Evolutionary conservation across 768 basidiomycete species (phyloP), one percentile per base, ranked within the genome.

Genomic region (Phanerochaete sordida): DNA sequence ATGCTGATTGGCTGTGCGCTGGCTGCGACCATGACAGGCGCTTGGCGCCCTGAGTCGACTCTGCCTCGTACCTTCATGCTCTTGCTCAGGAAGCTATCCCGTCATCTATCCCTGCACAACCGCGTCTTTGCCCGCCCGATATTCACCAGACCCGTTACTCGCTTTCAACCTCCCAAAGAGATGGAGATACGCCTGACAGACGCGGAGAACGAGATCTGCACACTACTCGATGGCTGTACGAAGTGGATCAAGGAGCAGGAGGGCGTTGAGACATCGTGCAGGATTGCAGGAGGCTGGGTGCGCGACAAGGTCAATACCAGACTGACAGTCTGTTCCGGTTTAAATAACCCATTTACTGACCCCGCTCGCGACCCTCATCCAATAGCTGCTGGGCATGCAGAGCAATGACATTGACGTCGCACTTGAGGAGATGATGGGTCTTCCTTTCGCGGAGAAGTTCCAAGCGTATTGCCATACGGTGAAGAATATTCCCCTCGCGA

Each of bases 211-310:
- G 75, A 75, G 30, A 78, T 98, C 45, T 94, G 91, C 73, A 69
- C 75, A 2, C 79, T 95, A n/a, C 80, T 98, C 56, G 87, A 95
- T 69, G 86, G 87, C 59, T 97, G 90, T 70, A 84, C 87, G 6
- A 74, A 70, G 15, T 75, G 82, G 64, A 75, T 88, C 64, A 80
- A 78, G 58, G 71, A 76, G 58, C 77, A 81, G 33, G 78, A 84
- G 53, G 80, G 79, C 11, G 77, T 85, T 23, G 72, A 74, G 4
- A 86, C 85, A 0, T 80, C 84, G 0, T 96, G 96, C 70, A 82
- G 97, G 65, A 91, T 99, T 49, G 97, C 95, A 12, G 97, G 97
- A 19, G 97, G 97, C 21, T 99, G 97, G 97, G 97, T 98, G 47
- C 80, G 97, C 68, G 97, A 99, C 74, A 99, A 99, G 87, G 96